Conservation (phyloP, 164 flowering plant genomes). For the Vitis cinerea region DNA sequence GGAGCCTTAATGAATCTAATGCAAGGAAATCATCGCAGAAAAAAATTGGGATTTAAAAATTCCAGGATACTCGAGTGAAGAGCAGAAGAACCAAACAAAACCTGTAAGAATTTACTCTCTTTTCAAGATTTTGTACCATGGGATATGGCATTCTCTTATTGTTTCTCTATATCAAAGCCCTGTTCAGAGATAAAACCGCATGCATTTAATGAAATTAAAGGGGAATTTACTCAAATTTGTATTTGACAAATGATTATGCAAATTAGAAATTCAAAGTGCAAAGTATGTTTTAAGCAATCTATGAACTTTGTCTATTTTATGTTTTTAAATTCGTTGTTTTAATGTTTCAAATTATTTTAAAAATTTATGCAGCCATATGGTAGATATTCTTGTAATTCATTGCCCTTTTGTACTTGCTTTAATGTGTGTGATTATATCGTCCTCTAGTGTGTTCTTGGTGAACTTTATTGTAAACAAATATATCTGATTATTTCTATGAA, state of each 20-base stretch:
- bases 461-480: too few relatives aligned
- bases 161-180: neutral
- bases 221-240: neutral
- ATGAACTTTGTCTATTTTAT: neutral
- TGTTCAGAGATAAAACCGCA: neutral
- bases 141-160: neutral
- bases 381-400: too few relatives aligned
- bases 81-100: constrained; percentile 44
- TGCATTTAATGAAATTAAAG: neutral
- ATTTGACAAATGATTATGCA: neutral
- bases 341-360: too few relatives aligned
- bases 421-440: too few relatives aligned
- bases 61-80: constrained; percentile 91
- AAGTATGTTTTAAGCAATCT: neutral
- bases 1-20: constrained; percentile 6
- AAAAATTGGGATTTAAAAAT: constrained; percentile 74
- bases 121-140: neutral
- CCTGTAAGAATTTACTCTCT: constrained; percentile 42
- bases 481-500: neutral
- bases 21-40: constrained; percentile 51
- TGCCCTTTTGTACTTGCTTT: too few relatives aligned
- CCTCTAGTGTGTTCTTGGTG: too few relatives aligned
- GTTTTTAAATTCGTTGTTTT: neutral
- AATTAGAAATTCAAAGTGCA: neutral
- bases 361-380: too few relatives aligned